Evolutionary conservation across 192 early-diverging fungal genomes (phyloP).

Genomic region (Thoreauomyces humboldtii): DNA sequence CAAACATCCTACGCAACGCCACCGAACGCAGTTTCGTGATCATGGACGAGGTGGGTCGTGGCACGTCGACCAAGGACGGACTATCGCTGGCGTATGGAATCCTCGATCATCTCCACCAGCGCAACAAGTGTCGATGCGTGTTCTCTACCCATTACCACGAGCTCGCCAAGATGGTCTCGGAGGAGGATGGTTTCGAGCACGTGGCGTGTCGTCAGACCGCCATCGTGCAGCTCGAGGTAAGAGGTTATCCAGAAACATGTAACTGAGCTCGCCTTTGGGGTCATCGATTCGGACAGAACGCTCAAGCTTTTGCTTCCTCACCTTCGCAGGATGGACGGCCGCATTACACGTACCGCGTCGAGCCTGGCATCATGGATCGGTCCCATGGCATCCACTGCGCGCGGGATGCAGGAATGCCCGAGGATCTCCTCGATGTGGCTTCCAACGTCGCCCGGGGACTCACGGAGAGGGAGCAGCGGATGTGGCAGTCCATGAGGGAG

Average conservation of each 20-base stretch:
- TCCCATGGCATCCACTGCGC: slow-evolving; percentile 77
- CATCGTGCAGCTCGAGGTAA: slow-evolving; percentile 2
- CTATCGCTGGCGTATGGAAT: slow-evolving; percentile 68
- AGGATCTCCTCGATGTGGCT: too few species aligned
- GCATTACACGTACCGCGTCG: slow-evolving; percentile 63
- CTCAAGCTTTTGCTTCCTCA: background rate
- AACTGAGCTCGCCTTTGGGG: background rate
- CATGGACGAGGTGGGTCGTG: slow-evolving; percentile 79
- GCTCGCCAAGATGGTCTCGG: slow-evolving; percentile 39
- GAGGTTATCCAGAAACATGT: too few species aligned
- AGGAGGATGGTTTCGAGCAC: background rate
- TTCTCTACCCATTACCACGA: slow-evolving; percentile 86
- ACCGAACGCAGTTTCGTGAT: slow-evolving; percentile 58
- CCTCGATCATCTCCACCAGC: slow-evolving; percentile 51
- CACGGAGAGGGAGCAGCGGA: too few species aligned
- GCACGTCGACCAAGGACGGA: slow-evolving; percentile 74
- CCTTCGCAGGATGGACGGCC: slow-evolving; percentile 42
- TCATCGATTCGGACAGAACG: background rate
- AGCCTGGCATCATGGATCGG: slow-evolving; percentile 60
- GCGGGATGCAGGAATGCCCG: slow-evolving; percentile 63
- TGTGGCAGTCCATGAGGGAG: too few species aligned
- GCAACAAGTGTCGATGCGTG: slow-evolving; percentile 51
- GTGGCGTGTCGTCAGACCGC: slow-evolving; percentile 13
- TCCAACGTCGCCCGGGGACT: too few species aligned
- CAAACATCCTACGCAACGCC: slow-evolving; percentile 66